phyloP scores from a whole-genome alignment of 257 asterid genomes.

The Solanum sitiens region DNA sequence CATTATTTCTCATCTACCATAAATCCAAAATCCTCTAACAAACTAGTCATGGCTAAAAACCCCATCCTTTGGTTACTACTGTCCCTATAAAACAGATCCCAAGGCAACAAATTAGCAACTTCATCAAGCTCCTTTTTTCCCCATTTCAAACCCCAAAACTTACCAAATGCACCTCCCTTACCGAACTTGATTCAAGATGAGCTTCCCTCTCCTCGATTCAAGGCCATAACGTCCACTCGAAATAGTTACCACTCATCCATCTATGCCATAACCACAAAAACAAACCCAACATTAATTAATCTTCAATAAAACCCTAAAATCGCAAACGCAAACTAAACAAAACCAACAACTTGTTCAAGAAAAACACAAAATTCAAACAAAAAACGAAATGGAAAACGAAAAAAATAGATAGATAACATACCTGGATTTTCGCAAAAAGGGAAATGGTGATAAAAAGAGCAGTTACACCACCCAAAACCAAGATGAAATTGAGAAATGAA shows the following conservation, averaged over 20 bases:
- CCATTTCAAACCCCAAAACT: too few relatives aligned
- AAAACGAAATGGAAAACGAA: not conserved
- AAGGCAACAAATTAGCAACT: too few relatives aligned
- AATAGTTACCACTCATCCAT: not conserved
- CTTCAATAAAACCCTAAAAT: slow-evolving; percentile 5
- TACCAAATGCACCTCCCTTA: too few relatives aligned
- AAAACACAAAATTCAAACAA: not conserved
- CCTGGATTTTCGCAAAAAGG: not conserved
- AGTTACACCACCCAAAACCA: not conserved
- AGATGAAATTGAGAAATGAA: not conserved
- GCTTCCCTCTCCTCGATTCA: too few relatives aligned
- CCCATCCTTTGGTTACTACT: not conserved
- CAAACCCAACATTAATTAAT: not conserved
- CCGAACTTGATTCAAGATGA: too few relatives aligned
- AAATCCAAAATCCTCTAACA: slow-evolving; percentile 26
- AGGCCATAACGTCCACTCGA: not conserved
- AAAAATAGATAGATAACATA: not conserved
- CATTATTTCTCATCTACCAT: not conserved
- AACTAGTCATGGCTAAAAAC: too few relatives aligned
- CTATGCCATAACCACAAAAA: not conserved
- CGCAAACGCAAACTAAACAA: not conserved
- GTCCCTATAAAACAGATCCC: too few relatives aligned
- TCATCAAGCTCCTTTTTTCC: too few relatives aligned
- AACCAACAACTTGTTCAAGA: not conserved
- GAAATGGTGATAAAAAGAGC: not conserved